Evolutionary conservation across 1,139 yeast genomes (phyloP).

Genomic region (Meyerozyma smithsonii): DNA sequence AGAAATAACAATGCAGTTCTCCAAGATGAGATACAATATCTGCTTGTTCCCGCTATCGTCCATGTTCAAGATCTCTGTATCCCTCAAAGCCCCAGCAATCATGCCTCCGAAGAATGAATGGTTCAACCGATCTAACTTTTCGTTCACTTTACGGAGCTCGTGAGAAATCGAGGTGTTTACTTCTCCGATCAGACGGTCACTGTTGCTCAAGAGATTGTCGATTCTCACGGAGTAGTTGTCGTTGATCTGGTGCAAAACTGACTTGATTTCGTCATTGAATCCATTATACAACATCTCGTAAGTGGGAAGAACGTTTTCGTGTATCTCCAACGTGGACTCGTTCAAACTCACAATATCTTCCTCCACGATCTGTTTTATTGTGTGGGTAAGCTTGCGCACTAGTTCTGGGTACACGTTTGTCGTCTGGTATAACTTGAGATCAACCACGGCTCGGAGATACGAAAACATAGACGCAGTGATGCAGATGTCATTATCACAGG

Average conservation of each 20-base stretch:
- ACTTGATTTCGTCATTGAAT: slow-evolving; percentile 10
- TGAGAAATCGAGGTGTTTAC: slow-evolving; percentile 76
- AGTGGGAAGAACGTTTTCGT: slow-evolving; percentile 10
- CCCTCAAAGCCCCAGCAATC: slow-evolving; percentile 18
- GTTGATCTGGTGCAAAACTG: slow-evolving; percentile 9
- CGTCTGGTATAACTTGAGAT: neutral
- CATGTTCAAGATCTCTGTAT: slow-evolving; percentile 11
- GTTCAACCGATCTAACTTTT: slow-evolving; percentile 57
- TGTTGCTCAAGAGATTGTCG: slow-evolving; percentile 62
- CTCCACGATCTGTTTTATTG: neutral
- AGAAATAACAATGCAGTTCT: slow-evolving; percentile 18
- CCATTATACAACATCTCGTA: slow-evolving; percentile 10
- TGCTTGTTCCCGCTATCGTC: slow-evolving; percentile 1
- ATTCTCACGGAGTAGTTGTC: slow-evolving; percentile 46
- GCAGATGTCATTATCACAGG: neutral
- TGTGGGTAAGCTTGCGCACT: neutral
- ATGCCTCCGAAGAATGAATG: slow-evolving; percentile 24
- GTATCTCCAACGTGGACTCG: slow-evolving; percentile 3
- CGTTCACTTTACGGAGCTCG: slow-evolving; percentile 66
- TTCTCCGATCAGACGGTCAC: slow-evolving; percentile 78
- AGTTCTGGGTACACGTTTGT: neutral
- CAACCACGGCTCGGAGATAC: neutral
- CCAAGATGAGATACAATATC: slow-evolving; percentile 2
- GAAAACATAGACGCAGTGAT: neutral
- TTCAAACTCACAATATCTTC: neutral